These are phyloP conservation scores for Fusarium nurragi DNA, from an alignment of 2,329 filamentous ascomycete genomes.

Conservation along the genomic window DNA sequence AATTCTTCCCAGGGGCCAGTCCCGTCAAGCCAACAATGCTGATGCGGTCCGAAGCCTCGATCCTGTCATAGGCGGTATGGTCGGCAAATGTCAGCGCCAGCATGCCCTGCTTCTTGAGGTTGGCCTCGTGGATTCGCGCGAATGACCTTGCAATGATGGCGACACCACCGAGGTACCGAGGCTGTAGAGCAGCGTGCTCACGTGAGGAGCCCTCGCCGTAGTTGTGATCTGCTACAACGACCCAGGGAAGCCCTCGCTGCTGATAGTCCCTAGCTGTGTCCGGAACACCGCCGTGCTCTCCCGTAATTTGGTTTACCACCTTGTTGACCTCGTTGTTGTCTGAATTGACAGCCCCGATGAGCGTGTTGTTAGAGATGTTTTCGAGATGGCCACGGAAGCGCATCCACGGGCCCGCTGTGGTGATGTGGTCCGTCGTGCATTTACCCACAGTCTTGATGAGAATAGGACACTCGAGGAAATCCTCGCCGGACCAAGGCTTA, in stretches of 20 bases:
- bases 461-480: conserved; percentile 33
- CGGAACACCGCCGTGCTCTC: background rate
- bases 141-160: conserved; percentile 90
- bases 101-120: conserved; percentile 96
- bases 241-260: conserved; percentile 63
- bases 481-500: conserved; percentile 2
- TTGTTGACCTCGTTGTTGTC: conserved; percentile 85
- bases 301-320: conserved; percentile 3
- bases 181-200: conserved; percentile 91
- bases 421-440: conserved; percentile 53
- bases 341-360: conserved; percentile 75
- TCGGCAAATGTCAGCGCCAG: conserved; percentile 91
- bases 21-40: conserved; percentile 13
- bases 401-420: conserved; percentile 52
- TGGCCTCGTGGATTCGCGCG: conserved; percentile 93
- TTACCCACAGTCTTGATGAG: conserved; percentile 51
- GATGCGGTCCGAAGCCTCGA: conserved; percentile 51
- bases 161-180: conserved; percentile 84
- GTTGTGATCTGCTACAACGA: conserved; percentile 97
- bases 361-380: conserved; percentile 62
- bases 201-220: conserved; percentile 93
- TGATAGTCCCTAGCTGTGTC: conserved; percentile 12
- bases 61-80: conserved; percentile 86
- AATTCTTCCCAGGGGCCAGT: conserved; percentile 2
- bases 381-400: conserved; percentile 52